Evolutionary conservation across 2,329 filamentous ascomycete species (phyloP), one percentile per base, ranked within the genome.

Genomic region (Aureobasidium sp.): DNA sequence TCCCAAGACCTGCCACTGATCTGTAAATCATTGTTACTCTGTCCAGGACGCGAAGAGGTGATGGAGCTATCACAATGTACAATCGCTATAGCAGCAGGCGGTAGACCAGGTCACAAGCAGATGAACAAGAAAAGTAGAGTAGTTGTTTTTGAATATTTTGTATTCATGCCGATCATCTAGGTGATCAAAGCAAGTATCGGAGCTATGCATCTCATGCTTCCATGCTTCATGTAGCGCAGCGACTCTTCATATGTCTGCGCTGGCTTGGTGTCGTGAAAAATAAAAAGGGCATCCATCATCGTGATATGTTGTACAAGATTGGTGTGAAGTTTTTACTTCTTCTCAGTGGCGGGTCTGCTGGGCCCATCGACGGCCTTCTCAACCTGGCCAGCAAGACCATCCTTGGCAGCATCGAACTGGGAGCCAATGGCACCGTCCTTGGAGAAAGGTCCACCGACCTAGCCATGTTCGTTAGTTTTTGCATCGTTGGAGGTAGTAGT

Each of bases 351-450:
- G 4, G 71, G 72, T 60, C 76, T 75, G 39, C 71, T 71, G 16
- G 74, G 75, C 11, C 75, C 74, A 68, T 75, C 75, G 51, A 77
- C 74, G 29, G 70, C 70, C n/a, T 69, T 69, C 73, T 85, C 81
- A 0, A 84, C 78, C 4, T 77, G 76, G 1, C 82, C 82, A 3
- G 81, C 82, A 32, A 85, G 77, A 5, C 73, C 75, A 21, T 81
- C 81, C 48, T 81, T 78, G 0, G 75, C 68, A 0, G 81, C 83
- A 65, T 77, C 72, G 65, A 85, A 85, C 64, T 82, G 80, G 61
- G 79, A 80, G 25, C 82, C 82, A 61, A 85, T 77, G 9, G 75
- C 67, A 0, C 82, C 81, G 2, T 83, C 78, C 65, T 81, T 81
- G 41, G 71, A 73, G 32, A 82, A 68, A 0, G 78, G 78, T 0